phyloP scores from a whole-genome alignment of 2,329 filamentous ascomycete genomes.

The Cladosporium cucumerinum region DNA sequence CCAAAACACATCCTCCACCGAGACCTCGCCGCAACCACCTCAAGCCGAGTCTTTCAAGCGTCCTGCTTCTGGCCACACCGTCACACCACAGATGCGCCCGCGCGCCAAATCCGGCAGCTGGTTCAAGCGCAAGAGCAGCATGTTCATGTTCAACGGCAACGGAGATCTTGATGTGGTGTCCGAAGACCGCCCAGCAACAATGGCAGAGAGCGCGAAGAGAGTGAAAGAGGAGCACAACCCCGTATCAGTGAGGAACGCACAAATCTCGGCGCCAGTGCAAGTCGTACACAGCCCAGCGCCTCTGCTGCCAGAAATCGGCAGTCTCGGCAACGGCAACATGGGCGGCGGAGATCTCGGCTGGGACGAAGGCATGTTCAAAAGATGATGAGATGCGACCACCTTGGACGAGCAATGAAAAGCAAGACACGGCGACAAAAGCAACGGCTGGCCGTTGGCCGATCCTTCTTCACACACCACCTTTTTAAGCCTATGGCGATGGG shows the following conservation, averaged over 20 bases:
- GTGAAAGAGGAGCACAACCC: background rate
- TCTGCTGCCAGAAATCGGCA: constrained; percentile 29
- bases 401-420: background rate
- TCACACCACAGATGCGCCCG: constrained; percentile 6
- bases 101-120: constrained; percentile 25
- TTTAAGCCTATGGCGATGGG: background rate
- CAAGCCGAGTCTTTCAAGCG: constrained; percentile 10
- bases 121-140: constrained; percentile 36
- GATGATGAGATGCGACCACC: constrained; percentile 13
- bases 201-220: constrained; percentile 26
- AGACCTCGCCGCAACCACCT: constrained; percentile 9
- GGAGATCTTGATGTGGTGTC: constrained; percentile 27
- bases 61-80: constrained; percentile 13
- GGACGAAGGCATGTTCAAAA: constrained; percentile 31
- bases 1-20: constrained; percentile 10
- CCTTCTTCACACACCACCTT: background rate
- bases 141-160: constrained; percentile 30
- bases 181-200: constrained; percentile 26
- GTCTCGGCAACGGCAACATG: constrained; percentile 25
- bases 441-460: constrained; percentile 9
- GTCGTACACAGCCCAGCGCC: constrained; percentile 21
- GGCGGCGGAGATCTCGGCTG: constrained; percentile 31
- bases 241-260: background rate
- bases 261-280: background rate
- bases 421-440: background rate